A percentile compares a stretch with the other conserved stretches of the same genome.
Evolutionary conservation across 2,329 filamentous ascomycete genomes (phyloP).

Genomic region (Colletotrichum costaricense): DNA sequence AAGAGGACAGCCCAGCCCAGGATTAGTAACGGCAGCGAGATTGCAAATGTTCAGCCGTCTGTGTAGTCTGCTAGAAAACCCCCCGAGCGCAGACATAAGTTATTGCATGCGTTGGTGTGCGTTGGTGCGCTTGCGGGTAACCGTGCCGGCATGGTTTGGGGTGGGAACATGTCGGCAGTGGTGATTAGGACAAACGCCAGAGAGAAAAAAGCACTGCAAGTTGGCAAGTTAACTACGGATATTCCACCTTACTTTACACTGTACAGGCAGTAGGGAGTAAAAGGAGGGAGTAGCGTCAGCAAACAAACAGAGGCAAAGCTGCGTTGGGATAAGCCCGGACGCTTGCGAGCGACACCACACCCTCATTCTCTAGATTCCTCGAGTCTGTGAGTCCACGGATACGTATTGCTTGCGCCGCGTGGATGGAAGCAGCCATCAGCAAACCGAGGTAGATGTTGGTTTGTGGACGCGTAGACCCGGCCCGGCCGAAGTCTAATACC

Average conservation of each 20-base stretch:
- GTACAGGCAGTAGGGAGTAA: neutral
- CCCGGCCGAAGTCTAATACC: slow-evolving; percentile 20
- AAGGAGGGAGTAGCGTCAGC: neutral
- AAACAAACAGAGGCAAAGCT: neutral
- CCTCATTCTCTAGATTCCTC: neutral
- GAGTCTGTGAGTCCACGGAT: neutral
- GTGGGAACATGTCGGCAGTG: neutral
- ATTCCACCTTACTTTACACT: neutral
- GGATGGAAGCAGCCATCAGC: neutral
- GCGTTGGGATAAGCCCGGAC: neutral
- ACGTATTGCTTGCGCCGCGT: neutral
- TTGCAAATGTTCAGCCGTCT: slow-evolving; percentile 8
- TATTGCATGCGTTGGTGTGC: neutral
- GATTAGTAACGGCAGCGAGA: neutral
- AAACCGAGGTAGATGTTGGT: neutral
- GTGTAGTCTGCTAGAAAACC: neutral
- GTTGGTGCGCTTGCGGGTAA: neutral
- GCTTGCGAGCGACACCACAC: neutral
- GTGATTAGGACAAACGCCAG: slow-evolving; percentile 12
- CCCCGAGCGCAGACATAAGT: neutral
- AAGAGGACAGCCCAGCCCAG: neutral
- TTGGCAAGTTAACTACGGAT: neutral
- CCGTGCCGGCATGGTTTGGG: neutral
- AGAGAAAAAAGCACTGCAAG: neutral
- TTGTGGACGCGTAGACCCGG: slow-evolving; percentile 21